Percentiles rank a stretch among this genome's conserved stretches.
phyloP scores from a whole-genome alignment of 345 rosid species.

The Bretschneidera sinensis region DNA sequence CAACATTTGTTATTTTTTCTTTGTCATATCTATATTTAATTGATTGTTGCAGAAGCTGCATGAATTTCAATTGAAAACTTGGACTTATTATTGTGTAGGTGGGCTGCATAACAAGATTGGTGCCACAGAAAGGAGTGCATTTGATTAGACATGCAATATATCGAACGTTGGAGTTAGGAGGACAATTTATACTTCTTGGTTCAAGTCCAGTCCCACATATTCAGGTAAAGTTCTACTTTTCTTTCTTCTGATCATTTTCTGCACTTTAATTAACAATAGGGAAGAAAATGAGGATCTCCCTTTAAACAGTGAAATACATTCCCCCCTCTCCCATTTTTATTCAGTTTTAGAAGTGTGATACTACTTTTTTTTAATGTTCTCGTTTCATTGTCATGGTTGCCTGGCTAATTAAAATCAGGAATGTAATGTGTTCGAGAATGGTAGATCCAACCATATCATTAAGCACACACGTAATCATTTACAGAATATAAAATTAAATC shows the following conservation, averaged over 20 bases:
- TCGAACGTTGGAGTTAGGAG: slow-evolving; percentile 87
- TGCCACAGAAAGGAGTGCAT: slow-evolving; percentile 96
- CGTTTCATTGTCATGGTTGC: not conserved
- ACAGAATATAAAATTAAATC: no score
- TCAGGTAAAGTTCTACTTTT: slow-evolving; percentile 43
- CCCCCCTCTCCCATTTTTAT: not conserved
- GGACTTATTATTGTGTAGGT: slow-evolving; percentile 38
- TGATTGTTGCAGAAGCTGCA: not conserved
- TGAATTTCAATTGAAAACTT: slow-evolving; percentile 2
- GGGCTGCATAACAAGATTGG: slow-evolving; percentile 94
- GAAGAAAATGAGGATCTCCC: slow-evolving; percentile 4
- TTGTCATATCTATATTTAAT: not conserved
- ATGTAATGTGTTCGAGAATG: not conserved
- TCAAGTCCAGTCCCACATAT: slow-evolving; percentile 93
- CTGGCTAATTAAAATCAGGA: not conserved
- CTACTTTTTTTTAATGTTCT: not conserved
- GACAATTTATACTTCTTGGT: slow-evolving; percentile 94
- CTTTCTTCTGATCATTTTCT: not conserved
- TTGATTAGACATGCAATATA: slow-evolving; percentile 94
- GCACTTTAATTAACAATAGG: not conserved
- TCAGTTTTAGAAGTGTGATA: no score
- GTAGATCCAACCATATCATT: not conserved
- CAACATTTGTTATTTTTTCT: not conserved
- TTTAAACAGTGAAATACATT: no score
- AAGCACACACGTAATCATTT: no score